Percentiles rank a stretch among this genome's conserved stretches.
phyloP scores from a whole-genome alignment of 148 eudicot species.

The Chenopodium album region DNA sequence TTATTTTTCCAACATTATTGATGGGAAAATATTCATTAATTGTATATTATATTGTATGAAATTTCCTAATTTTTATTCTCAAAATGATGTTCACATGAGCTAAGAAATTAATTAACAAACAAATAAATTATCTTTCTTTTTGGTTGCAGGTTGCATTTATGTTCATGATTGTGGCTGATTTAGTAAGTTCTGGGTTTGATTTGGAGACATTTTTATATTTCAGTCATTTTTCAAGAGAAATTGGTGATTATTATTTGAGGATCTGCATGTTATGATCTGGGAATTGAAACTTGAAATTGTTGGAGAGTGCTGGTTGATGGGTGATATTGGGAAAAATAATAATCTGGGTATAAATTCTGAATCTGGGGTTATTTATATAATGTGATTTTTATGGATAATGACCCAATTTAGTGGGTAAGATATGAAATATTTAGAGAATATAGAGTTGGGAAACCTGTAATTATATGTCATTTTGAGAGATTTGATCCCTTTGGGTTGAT shows the following conservation, averaged over 20 bases:
- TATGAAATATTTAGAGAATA: neutral
- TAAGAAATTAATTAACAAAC: neutral
- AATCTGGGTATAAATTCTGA: slow-evolving; percentile 7
- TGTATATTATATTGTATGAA: neutral
- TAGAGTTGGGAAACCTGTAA: neutral
- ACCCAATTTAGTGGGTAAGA: slow-evolving; percentile 11
- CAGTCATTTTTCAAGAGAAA: neutral
- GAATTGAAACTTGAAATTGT: slow-evolving; percentile 11
- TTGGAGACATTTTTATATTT: neutral
- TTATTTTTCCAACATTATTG: slow-evolving; percentile 4
- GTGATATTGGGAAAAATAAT: slow-evolving; percentile 3
- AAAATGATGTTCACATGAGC: slow-evolving; percentile 2
- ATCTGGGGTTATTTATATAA: slow-evolving; percentile 7
- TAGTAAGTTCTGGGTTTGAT: slow-evolving; percentile 10
- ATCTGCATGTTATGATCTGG: slow-evolving; percentile 14
- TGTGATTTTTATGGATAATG: slow-evolving; percentile 18
- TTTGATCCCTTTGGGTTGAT: neutral
- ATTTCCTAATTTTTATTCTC: too few relatives aligned
- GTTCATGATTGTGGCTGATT: slow-evolving; percentile 2
- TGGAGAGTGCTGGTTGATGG: neutral
- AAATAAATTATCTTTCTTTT: slow-evolving; percentile 1
- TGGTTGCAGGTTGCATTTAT: slow-evolving; percentile 23
- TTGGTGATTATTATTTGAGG: slow-evolving; percentile 13
- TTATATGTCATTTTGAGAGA: neutral
- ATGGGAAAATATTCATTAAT: neutral